Percentiles rank a stretch among this genome's conserved stretches.
Evolutionary conservation across 192 early-diverging fungal species (phyloP).

Genomic region (Physocladia obscura): DNA sequence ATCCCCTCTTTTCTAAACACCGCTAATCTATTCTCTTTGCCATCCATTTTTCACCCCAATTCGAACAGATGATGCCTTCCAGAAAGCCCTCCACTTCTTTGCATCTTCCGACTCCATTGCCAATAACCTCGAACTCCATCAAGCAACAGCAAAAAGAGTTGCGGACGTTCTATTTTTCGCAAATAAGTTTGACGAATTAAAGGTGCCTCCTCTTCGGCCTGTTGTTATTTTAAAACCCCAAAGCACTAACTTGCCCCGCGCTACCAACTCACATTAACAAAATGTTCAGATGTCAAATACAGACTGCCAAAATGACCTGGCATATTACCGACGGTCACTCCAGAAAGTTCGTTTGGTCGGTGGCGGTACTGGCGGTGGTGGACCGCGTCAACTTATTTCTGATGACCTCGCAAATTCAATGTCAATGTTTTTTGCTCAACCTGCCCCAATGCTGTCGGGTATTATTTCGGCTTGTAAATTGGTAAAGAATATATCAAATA

Average conservation of each 20-base stretch:
- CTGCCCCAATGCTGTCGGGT: slow-evolving; percentile 87
- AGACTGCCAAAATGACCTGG: slow-evolving; percentile 95
- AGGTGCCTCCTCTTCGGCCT: too few relatives aligned
- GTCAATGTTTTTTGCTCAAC: slow-evolving; percentile 95
- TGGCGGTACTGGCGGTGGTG: slow-evolving; percentile 47
- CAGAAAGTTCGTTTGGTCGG: slow-evolving; percentile 69
- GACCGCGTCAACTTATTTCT: slow-evolving; percentile 35
- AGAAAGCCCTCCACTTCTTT: slow-evolving; percentile 41
- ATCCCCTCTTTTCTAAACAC: too few relatives aligned
- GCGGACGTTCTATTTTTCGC: slow-evolving; percentile 85
- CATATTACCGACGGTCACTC: slow-evolving; percentile 90
- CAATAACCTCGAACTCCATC: slow-evolving; percentile 66
- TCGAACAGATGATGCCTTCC: slow-evolving; percentile 47
- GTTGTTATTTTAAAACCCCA: too few relatives aligned
- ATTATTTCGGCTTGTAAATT: slow-evolving; percentile 71
- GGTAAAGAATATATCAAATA: not conserved
- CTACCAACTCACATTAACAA: too few relatives aligned
- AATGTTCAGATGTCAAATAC: slow-evolving; percentile 78
- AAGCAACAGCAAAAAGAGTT: slow-evolving; percentile 76
- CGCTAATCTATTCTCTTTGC: too few relatives aligned
- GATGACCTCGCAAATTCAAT: slow-evolving; percentile 91
- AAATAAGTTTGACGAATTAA: slow-evolving; percentile 89
- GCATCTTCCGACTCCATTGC: slow-evolving; percentile 53
- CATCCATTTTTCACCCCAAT: too few relatives aligned
- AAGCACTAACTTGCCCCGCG: not conserved